A percentile compares a stretch with the other conserved stretches of the same genome.
Conservation (phyloP, 306 rosid species). For the Cicer pinnatifidum region DNA sequence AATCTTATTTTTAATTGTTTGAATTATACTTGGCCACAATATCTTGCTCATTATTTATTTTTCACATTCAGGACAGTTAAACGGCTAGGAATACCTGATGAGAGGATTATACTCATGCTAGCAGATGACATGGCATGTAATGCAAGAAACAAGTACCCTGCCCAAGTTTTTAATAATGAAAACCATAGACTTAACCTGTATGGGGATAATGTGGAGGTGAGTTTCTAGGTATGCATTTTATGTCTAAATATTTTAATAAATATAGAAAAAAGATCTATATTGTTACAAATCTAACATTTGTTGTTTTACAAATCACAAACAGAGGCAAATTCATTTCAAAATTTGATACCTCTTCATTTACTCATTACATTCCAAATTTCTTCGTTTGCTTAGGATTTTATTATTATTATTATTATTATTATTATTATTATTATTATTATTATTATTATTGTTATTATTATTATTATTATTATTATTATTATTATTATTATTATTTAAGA, state of each 20-base stretch:
- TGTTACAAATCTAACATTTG: neutral
- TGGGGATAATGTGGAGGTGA: conserved; percentile 97
- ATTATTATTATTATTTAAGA: no score
- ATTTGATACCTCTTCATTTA: conserved; percentile 2
- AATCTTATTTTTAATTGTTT: conserved; percentile 7
- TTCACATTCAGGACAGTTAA: conserved; percentile 82
- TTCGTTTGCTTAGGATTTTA: no score
- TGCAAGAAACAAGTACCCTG: conserved; percentile 94
- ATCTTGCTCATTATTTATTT: conserved; percentile 18
- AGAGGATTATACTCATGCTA: conserved; percentile 94
- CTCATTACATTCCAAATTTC: neutral
- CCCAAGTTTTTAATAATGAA: conserved; percentile 94
- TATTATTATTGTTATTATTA: no score
- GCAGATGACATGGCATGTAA: conserved; percentile 99
- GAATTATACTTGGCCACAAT: conserved; percentile 11
- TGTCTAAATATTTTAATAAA: conserved; percentile 8
- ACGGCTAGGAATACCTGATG: conserved; percentile 96
- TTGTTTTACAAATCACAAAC: conserved; percentile 12
- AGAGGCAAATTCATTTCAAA: neutral
- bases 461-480: no score
- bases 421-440: no score
- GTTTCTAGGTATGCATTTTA: conserved; percentile 37
- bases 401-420: no score
- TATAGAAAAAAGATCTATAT: conserved; percentile 1
- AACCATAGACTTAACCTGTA: conserved; percentile 90